phyloP scores from a whole-genome alignment of 2,329 filamentous ascomycete genomes.

The Ophiosphaerella narmari region DNA sequence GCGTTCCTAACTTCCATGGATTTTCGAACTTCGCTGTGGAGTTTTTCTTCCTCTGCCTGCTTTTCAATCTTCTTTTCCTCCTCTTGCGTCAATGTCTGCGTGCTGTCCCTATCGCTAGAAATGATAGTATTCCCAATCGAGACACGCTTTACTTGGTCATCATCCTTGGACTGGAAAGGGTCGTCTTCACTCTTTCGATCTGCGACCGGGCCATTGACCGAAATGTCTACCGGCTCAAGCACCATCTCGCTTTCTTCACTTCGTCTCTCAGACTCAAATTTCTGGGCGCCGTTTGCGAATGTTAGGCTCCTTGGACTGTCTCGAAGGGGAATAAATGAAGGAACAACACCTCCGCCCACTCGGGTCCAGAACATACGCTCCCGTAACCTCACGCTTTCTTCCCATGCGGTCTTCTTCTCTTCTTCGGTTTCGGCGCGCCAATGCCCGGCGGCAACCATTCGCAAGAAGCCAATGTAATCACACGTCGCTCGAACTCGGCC shows the following conservation, averaged over 20 bases:
- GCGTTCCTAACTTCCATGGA: conserved; percentile 20
- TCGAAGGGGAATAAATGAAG: conserved; percentile 54
- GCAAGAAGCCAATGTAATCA: conserved; percentile 88
- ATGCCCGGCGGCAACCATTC: conserved; percentile 90
- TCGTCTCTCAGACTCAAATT: conserved; percentile 21
- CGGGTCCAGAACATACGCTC: conserved; percentile 98
- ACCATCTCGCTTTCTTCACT: conserved; percentile 37
- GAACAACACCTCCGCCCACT: conserved; percentile 88
- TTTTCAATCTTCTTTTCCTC: conserved; percentile 43
- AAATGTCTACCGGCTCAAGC: conserved; percentile 26
- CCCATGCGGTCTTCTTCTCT: conserved; percentile 87
- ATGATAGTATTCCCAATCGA: conserved; percentile 47
- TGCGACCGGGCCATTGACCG: conserved; percentile 12
- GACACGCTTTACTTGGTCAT: conserved; percentile 37
- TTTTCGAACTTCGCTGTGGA: conserved; percentile 37
- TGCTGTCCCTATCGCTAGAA: conserved; percentile 2
- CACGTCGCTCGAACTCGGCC: conserved; percentile 83
- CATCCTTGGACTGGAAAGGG: conserved; percentile 35
- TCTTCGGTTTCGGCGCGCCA: conserved; percentile 84
- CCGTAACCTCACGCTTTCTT: conserved; percentile 85
- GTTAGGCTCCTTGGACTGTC: conserved; percentile 40
- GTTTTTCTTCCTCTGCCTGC: conserved; percentile 41
- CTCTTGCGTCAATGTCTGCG: conserved; percentile 13
- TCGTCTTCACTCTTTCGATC: conserved; percentile 37
- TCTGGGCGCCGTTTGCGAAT: conserved; percentile 26